These are phyloP conservation scores for Aspergillus amoenus DNA, from an alignment of 2,329 filamentous ascomycete species.

Conservation along the genomic window DNA sequence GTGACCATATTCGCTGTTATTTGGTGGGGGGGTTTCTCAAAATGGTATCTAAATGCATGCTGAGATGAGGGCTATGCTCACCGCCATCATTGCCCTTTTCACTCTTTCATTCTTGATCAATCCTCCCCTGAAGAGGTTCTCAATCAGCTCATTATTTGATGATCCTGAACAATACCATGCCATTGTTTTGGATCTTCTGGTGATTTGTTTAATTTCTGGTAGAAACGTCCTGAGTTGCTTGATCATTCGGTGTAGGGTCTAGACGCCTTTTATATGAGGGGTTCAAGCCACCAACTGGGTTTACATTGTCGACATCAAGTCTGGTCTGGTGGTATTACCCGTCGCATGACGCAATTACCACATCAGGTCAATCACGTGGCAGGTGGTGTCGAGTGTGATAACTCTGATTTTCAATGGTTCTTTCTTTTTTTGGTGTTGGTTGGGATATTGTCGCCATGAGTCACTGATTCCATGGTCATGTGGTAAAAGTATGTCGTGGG, in stretches of 20 bases:
- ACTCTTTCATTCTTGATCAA: constrained; percentile 73
- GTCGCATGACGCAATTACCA: neutral
- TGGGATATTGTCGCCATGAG: neutral
- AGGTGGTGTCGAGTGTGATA: neutral
- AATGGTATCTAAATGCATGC: no score
- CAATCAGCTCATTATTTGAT: constrained; percentile 72
- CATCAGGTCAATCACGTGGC: neutral
- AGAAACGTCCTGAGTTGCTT: neutral
- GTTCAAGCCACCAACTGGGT: neutral
- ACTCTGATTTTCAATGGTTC: no score
- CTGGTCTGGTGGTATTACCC: neutral
- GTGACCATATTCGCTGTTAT: neutral
- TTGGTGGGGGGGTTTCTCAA: neutral
- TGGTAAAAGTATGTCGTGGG: no score
- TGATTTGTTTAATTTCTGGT: constrained; percentile 2
- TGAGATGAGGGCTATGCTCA: constrained; percentile 36
- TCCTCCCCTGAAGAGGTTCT: constrained; percentile 70
- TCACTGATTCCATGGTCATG: no score
- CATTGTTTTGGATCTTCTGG: constrained; percentile 55
- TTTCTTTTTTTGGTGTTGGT: no score
- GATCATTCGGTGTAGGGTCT: neutral
- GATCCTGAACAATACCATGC: constrained; percentile 83
- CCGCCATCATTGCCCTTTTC: constrained; percentile 75
- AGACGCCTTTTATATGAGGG: neutral
- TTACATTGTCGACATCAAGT: neutral